Evolutionary conservation across 139 green algal genomes (phyloP).

Genomic region (Eudorina sp.): DNA sequence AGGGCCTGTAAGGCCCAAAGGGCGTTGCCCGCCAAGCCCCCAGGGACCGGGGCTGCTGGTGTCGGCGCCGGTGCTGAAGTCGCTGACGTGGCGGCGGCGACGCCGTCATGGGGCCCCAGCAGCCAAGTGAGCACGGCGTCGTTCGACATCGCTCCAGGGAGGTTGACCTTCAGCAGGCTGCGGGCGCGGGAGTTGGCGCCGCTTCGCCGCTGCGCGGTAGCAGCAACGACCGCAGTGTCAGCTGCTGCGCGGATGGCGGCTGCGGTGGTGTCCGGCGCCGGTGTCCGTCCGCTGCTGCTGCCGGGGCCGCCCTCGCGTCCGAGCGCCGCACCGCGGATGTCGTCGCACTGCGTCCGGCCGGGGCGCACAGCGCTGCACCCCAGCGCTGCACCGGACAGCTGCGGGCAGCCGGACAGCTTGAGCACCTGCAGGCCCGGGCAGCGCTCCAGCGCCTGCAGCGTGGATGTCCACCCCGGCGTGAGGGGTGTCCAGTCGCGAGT

Average conservation of each 20-base stretch:
- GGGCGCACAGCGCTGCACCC: background rate
- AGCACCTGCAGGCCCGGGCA: background rate
- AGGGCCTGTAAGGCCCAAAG: background rate
- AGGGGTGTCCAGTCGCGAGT: no score
- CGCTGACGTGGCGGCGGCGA: background rate
- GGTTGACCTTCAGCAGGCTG: background rate
- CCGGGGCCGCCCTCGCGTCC: background rate
- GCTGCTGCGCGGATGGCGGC: no score
- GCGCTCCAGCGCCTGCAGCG: slow-evolving; percentile 1
- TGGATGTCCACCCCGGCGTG: background rate
- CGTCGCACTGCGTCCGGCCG: background rate
- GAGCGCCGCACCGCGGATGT: background rate
- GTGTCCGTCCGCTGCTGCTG: no score
- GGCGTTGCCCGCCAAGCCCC: background rate
- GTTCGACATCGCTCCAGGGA: background rate
- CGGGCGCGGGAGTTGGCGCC: background rate
- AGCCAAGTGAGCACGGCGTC: background rate
- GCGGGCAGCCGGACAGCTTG: background rate
- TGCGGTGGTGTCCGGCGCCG: no score
- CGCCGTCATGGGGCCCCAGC: background rate
- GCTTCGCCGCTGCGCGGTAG: background rate
- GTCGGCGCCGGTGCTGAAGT: background rate
- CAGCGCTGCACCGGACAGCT: background rate
- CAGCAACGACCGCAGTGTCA: no score
- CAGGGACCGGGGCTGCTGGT: background rate